Evolutionary conservation across 2,329 filamentous ascomycete genomes (phyloP), one percentile per base, ranked within the genome.

Genomic region (Neoarthrinium moseri): DNA sequence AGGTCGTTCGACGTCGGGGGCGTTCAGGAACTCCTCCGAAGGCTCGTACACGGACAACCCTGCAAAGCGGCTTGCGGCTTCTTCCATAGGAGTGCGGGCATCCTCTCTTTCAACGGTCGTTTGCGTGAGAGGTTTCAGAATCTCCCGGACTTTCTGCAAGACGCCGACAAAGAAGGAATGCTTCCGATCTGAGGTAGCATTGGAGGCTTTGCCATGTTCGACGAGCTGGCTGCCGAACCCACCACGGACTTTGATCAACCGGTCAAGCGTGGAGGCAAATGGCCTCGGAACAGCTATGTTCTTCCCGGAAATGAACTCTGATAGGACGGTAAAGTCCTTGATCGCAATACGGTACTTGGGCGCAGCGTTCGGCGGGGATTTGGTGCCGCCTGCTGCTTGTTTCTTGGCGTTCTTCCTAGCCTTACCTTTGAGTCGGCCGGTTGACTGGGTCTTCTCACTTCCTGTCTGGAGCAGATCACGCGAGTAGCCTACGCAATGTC

Each of bases 301-400:
- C 37, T 62, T 59, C 5, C 45, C 43, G 5, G 56, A 61, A 23
- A 73, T 63, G 48, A 60, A 66, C 29, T 69, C 53, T 17, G 69
- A 70, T 6, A 74, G 50, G 0, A 56, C 55, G 1, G 67, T 48
- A 33, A 71, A 71, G 35, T 71, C 65, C 22, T 63, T 63, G 50
- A n/a, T n/a, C 5, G 13, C 6, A 18, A 13, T 35, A 17, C 2
- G 13, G 5, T 35, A 5, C 17, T 35, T n/a, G 33, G 2, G 4
- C 20, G 13, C 11, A 11, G 3, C 12, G 33, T 18, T 18, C 17
- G 33, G 11, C 5, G 20, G 17, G 17, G 15, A 15, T 35, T 15
- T 11, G n/a, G 15, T 68, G n/a, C n/a, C n/a, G n/a, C n/a, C n/a
- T n/a, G n/a, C n/a, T n/a, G n/a, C n/a, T n/a, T n/a, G n/a, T n/a